phyloP scores from a whole-genome alignment of 768 basidiomycete species.

The Boletus subcaerulescens region DNA sequence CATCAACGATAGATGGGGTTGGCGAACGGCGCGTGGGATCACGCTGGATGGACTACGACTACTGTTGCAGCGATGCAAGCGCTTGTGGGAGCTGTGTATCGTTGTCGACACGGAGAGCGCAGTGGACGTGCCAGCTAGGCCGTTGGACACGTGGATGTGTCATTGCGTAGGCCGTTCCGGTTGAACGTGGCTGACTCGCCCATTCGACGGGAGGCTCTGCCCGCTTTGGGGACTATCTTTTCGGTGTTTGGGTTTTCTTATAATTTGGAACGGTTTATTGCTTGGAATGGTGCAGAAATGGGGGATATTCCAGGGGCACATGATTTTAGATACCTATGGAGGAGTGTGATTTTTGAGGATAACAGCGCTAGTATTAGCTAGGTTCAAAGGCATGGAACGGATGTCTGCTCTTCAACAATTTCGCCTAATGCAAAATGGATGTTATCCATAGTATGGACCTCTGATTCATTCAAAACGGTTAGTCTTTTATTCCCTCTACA shows the following conservation, averaged over 20 bases:
- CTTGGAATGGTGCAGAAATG: not conserved
- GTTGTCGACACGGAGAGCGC: not conserved
- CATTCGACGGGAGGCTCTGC: not conserved
- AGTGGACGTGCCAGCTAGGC: not conserved
- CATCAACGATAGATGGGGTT: slow-evolving; percentile 12
- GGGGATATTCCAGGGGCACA: not conserved
- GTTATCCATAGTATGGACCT: too few species aligned
- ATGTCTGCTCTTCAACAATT: too few species aligned
- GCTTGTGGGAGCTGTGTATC: not conserved
- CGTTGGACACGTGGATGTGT: not conserved
- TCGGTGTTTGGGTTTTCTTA: not conserved
- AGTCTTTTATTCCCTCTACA: not conserved
- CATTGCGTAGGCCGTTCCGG: not conserved
- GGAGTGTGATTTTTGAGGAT: not conserved
- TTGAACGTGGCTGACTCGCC: not conserved
- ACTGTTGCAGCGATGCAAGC: not conserved
- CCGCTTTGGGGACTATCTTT: not conserved
- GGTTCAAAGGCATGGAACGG: too few species aligned
- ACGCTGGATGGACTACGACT: not conserved
- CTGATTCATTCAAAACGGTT: too few species aligned
- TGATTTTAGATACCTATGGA: not conserved
- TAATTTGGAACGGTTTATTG: not conserved
- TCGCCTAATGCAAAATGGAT: too few species aligned
- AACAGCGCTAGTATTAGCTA: too few species aligned
- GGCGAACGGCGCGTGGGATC: not conserved